These are phyloP conservation scores for Fusarium devonianum DNA, from an alignment of 2,329 filamentous ascomycete genomes.

Conservation along the genomic window DNA sequence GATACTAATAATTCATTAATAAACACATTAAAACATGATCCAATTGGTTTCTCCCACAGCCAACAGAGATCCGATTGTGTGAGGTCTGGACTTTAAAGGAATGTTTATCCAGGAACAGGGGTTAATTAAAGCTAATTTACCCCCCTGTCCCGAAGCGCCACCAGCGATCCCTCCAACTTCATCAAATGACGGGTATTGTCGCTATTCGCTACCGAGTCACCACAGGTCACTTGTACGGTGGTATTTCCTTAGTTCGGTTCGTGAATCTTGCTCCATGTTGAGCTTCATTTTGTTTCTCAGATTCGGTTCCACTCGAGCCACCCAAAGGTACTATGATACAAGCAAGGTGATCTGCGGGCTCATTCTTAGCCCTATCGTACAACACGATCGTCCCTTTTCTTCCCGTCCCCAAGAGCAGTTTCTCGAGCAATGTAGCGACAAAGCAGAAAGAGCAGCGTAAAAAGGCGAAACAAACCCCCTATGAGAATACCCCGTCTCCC, in stretches of 20 bases:
- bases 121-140: not conserved
- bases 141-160: not conserved
- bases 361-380: conserved; percentile 28
- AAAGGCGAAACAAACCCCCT: conserved; percentile 15
- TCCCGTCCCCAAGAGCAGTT: conserved; percentile 9
- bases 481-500: conserved; percentile 20
- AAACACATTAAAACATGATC: no score
- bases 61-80: no score
- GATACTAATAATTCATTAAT: no score
- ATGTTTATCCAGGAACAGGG: not conserved
- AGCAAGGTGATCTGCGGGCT: conserved; percentile 7
- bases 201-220: no score
- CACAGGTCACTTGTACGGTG: not conserved
- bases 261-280: conserved; percentile 16
- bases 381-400: conserved; percentile 20
- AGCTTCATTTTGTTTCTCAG: conserved; percentile 20
- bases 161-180: not conserved
- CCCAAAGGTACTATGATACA: conserved; percentile 32
- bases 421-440: conserved; percentile 12
- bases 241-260: not conserved
- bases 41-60: no score
- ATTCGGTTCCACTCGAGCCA: conserved; percentile 10
- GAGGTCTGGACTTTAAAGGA: no score
- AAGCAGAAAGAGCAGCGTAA: conserved; percentile 9
- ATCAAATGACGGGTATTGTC: not conserved